A percentile compares a stretch with the other conserved stretches of the same genome.
These are phyloP conservation scores for Moesziomyces parantarcticus DNA, from an alignment of 1,284 basidiomycete genomes.

Conservation along the genomic window DNA sequence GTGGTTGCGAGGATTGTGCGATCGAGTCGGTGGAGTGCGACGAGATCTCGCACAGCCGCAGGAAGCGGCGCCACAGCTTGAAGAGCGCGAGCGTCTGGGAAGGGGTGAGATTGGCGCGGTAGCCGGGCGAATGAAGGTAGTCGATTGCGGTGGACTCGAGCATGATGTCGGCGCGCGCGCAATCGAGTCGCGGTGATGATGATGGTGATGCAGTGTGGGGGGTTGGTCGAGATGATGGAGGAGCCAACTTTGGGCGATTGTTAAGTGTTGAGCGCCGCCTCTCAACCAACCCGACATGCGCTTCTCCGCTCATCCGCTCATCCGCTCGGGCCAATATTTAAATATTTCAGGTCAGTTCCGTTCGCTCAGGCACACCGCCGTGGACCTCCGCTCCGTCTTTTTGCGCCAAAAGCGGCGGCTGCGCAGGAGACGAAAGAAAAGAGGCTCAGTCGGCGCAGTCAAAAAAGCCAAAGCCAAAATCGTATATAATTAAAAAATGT, in stretches of 20 bases:
- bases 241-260: too few relatives aligned
- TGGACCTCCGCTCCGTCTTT: neutral
- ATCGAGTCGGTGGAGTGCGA: constrained; percentile 41
- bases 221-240: neutral
- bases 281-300: too few relatives aligned
- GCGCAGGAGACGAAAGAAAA: too few relatives aligned
- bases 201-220: too few relatives aligned
- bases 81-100: constrained; percentile 57
- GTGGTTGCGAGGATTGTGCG: constrained; percentile 6
- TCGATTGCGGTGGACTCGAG: constrained; percentile 29
- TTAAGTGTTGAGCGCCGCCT: too few relatives aligned
- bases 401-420: too few relatives aligned
- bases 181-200: neutral
- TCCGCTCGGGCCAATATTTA: neutral
- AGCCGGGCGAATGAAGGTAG: constrained; percentile 48
- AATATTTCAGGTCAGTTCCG: neutral
- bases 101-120: constrained; percentile 51
- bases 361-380: neutral
- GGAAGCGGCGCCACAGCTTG: constrained; percentile 61
- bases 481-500: too few relatives aligned
- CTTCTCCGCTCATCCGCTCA: too few relatives aligned
- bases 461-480: too few relatives aligned
- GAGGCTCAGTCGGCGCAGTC: neutral
- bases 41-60: constrained; percentile 55
- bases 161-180: too few relatives aligned